Evolutionary conservation across 1,139 yeast genomes (phyloP).

Genomic region (Suzukiozyma palmioleophila): DNA sequence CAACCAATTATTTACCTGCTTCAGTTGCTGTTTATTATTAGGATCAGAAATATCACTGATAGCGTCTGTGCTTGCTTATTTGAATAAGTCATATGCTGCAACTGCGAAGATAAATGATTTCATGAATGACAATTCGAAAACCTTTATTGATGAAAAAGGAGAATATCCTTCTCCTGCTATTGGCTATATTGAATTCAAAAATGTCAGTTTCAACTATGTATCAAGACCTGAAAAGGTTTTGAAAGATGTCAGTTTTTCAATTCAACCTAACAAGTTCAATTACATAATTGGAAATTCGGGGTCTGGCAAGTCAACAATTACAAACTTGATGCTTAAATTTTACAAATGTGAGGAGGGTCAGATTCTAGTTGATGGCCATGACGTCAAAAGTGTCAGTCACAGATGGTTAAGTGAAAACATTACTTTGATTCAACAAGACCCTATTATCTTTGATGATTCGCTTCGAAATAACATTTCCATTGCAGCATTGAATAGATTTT

Average conservation of each 20-base stretch:
- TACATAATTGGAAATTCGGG: constrained; percentile 86
- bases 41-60: constrained; percentile 54
- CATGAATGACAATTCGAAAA: constrained; percentile 10
- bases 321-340: constrained; percentile 56
- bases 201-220: constrained; percentile 61
- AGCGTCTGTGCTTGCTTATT: constrained; percentile 47
- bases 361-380: constrained; percentile 52
- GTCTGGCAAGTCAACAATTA: constrained; percentile 84
- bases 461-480: constrained; percentile 60
- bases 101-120: constrained; percentile 35
- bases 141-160: constrained; percentile 12
- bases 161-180: constrained; percentile 4
- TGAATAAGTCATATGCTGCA: constrained; percentile 66
- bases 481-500: constrained; percentile 26
- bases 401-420: constrained; percentile 60
- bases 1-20: constrained; percentile 73
- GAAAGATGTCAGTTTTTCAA: constrained; percentile 36
- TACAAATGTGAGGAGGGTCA: constrained; percentile 60
- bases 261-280: constrained; percentile 46
- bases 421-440: constrained; percentile 68
- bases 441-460: constrained; percentile 61
- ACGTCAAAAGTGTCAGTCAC: constrained; percentile 37
- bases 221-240: constrained; percentile 48
- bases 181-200: constrained; percentile 47
- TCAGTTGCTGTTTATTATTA: constrained; percentile 71